These are phyloP conservation scores for Cyamopsis tetragonoloba DNA, from an alignment of 306 rosid species.

Conservation along the genomic window DNA sequence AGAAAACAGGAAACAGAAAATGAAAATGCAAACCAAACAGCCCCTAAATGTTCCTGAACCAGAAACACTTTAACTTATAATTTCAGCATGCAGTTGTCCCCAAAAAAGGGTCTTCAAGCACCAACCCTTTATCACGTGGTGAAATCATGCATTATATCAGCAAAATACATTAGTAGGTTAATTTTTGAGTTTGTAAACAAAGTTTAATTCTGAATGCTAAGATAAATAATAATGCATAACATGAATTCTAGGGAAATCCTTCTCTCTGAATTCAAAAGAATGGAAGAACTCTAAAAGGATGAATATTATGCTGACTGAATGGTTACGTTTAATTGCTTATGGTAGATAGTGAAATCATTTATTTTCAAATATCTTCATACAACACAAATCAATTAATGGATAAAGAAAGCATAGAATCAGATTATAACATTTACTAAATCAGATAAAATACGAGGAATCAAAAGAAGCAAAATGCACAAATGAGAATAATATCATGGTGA, in stretches of 20 bases:
- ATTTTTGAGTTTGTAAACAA: background rate
- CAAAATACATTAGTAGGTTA: background rate
- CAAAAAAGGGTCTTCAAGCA: background rate
- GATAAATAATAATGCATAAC: conserved; percentile 9
- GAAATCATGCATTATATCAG: conserved; percentile 18
- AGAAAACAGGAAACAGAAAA: no score
- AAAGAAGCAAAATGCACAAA: background rate
- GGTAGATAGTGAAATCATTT: background rate
- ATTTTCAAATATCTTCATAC: background rate
- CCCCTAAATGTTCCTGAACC: background rate
- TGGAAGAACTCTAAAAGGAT: background rate
- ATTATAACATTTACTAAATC: background rate
- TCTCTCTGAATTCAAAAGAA: background rate
- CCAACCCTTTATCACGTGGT: background rate
- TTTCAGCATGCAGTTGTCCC: conserved; percentile 1
- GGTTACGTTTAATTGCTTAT: background rate
- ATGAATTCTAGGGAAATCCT: conserved; percentile 4
- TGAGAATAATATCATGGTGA: background rate
- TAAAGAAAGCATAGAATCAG: background rate
- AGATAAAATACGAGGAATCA: background rate
- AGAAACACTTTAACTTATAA: background rate
- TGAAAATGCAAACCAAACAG: no score
- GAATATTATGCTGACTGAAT: background rate
- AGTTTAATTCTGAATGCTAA: background rate
- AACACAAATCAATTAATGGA: background rate